Conservation (phyloP, 1,284 basidiomycete species). For the Xerocomus amazonicus region DNA sequence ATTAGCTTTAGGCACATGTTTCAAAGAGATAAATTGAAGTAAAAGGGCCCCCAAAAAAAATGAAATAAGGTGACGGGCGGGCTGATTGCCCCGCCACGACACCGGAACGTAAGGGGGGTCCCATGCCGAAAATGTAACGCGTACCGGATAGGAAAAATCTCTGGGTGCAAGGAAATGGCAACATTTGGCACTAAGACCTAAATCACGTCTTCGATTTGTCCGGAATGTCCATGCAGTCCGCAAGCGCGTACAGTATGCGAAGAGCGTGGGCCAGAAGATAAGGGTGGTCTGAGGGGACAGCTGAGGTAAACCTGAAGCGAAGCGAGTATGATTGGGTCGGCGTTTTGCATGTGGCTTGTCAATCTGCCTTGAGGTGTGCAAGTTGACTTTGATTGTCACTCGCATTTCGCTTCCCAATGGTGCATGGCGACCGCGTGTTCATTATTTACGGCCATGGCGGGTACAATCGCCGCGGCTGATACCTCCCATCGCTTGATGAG, state of each 20-base stretch:
- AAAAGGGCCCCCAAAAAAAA: conserved; percentile 34
- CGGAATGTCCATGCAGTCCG: conserved; percentile 20
- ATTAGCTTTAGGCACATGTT: conserved; percentile 10
- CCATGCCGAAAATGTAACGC: conserved; percentile 18
- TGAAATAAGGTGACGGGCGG: conserved; percentile 1
- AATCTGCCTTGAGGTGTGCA: conserved; percentile 27
- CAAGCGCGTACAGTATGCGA: conserved; percentile 13
- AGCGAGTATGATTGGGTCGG: conserved; percentile 19
- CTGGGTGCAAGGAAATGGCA: conserved; percentile 3
- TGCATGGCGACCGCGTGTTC: conserved; percentile 31
- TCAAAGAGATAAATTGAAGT: conserved; percentile 29
- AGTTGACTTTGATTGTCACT: conserved; percentile 22
- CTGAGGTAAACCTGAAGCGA: conserved; percentile 32
- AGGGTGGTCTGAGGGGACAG: conserved; percentile 11
- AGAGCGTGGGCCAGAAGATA: conserved; percentile 7
- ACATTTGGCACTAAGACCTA: conserved; percentile 6
- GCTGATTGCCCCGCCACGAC: conserved; percentile 8
- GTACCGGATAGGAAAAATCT: conserved; percentile 16
- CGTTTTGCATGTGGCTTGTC: conserved; percentile 13
- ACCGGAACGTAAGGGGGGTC: conserved; percentile 18
- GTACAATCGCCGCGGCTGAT: conserved; percentile 9
- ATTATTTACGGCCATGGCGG: conserved; percentile 19
- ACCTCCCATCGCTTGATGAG: conserved; percentile 16
- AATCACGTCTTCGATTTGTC: conserved; percentile 35
- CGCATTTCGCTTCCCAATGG: conserved; percentile 19